Percentiles rank a stretch among this genome's conserved stretches.
Evolutionary conservation across 768 basidiomycete genomes (phyloP).

Genomic region (Amanita phalloides): DNA sequence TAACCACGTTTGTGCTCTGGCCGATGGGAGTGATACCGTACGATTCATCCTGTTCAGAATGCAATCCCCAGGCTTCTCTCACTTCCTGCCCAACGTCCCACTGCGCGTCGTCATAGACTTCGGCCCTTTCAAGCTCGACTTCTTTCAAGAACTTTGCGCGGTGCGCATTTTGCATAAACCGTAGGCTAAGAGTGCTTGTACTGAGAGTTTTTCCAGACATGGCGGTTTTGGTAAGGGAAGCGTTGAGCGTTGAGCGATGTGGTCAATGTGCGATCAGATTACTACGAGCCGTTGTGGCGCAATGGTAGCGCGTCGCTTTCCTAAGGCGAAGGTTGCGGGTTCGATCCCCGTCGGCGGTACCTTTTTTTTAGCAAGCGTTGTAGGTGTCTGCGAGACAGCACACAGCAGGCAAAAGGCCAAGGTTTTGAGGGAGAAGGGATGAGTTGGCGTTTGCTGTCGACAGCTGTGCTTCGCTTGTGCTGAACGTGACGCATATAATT

Average conservation of each 20-base stretch:
- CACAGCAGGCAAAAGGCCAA: not conserved
- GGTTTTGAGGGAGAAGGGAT: no score
- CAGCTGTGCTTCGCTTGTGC: not conserved
- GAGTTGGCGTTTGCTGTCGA: not conserved
- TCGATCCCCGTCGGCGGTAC: slow-evolving; percentile 8
- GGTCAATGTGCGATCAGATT: no score
- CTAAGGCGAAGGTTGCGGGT: slow-evolving; percentile 9
- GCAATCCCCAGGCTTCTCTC: slow-evolving; percentile 39
- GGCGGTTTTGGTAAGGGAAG: not conserved
- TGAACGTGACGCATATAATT: not conserved
- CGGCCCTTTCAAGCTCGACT: slow-evolving; percentile 39
- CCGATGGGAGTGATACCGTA: no score
- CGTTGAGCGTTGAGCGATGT: no score
- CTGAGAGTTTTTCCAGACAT: slow-evolving; percentile 47
- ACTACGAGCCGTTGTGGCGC: slow-evolving; percentile 5
- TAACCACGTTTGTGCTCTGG: no score
- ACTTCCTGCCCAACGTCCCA: slow-evolving; percentile 51
- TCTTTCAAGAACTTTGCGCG: slow-evolving; percentile 39
- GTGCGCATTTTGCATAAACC: slow-evolving; percentile 67
- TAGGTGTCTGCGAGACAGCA: not conserved
- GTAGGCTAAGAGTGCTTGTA: slow-evolving; percentile 50
- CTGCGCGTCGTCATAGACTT: slow-evolving; percentile 50
- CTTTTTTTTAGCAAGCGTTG: not conserved
- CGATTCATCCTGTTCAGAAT: slow-evolving; percentile 7
- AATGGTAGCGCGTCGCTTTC: slow-evolving; percentile 9